phyloP scores from a whole-genome alignment of 139 green algal species.

The Edaphochlamys debaryana region DNA sequence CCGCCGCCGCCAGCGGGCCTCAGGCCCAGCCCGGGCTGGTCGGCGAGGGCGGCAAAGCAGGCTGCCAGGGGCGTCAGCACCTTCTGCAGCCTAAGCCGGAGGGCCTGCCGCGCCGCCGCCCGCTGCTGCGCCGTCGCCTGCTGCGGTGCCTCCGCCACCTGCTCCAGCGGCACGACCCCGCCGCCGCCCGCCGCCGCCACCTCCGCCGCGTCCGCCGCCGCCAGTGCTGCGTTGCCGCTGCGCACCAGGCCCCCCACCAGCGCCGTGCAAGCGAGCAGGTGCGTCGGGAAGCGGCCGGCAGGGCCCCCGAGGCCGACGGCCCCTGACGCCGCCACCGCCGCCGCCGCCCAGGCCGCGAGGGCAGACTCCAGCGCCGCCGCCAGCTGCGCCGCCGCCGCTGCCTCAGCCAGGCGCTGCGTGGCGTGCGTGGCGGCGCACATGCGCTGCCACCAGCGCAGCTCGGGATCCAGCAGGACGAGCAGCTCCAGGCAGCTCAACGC shows the following conservation, averaged over 20 bases:
- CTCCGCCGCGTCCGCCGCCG: too few relatives aligned
- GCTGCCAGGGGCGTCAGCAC: slow-evolving; percentile 2
- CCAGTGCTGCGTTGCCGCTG: neutral
- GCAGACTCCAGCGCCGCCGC: slow-evolving; percentile 10
- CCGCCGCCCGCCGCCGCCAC: neutral
- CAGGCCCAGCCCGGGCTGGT: slow-evolving; percentile 8
- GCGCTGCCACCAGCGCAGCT: slow-evolving; percentile 41
- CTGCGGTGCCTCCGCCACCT: neutral
- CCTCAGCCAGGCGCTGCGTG: slow-evolving; percentile 1
- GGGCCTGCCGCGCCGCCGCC: too few relatives aligned
- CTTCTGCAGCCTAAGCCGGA: too few relatives aligned
- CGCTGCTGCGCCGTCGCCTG: too few relatives aligned
- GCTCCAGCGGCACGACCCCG: neutral
- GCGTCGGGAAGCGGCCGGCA: neutral
- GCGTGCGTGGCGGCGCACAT: slow-evolving; percentile 24
- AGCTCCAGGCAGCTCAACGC: slow-evolving; percentile 16
- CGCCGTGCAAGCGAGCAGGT: slow-evolving; percentile 16
- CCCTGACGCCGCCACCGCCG: neutral
- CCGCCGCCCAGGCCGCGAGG: neutral
- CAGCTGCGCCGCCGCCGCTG: slow-evolving; percentile 4
- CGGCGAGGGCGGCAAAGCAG: neutral
- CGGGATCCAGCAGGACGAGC: slow-evolving; percentile 5
- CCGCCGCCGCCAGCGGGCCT: neutral
- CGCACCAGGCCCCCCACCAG: slow-evolving; percentile 10
- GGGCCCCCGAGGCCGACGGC: neutral